phyloP scores from a whole-genome alignment of 2,329 filamentous ascomycete genomes.

The Dactylellina cionopaga region DNA sequence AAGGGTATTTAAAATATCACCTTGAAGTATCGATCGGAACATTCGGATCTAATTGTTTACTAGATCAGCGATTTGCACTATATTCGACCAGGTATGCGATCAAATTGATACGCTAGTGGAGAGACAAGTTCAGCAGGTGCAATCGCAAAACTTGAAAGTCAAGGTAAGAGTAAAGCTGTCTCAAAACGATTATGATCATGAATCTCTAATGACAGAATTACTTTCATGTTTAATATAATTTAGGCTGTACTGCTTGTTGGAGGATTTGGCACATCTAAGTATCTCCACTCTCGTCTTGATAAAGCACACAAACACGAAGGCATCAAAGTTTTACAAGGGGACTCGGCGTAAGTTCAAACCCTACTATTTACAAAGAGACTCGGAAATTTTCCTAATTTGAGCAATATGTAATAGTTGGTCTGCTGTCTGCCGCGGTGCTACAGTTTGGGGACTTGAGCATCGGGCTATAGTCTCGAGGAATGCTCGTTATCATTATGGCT shows the following conservation, averaged over 20 bases:
- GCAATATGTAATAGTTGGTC: background rate
- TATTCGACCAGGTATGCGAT: background rate
- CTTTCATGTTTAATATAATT: no score
- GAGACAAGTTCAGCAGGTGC: background rate
- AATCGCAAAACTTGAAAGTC: background rate
- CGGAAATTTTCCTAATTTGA: background rate
- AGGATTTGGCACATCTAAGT: background rate
- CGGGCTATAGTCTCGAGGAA: background rate
- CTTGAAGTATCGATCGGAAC: background rate
- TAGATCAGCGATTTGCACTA: background rate
- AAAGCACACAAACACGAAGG: background rate
- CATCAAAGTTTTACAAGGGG: background rate
- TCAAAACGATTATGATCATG: no score
- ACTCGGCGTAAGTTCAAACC: background rate
- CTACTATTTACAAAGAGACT: background rate
- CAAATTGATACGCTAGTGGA: background rate
- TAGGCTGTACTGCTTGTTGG: background rate
- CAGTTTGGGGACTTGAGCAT: constrained; percentile 4
- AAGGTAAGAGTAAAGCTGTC: no score
- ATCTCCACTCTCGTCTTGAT: background rate
- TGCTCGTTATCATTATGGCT: constrained; percentile 9
- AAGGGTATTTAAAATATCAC: background rate
- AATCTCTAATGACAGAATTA: no score
- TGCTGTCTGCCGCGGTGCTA: constrained; percentile 12
- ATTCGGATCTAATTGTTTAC: background rate